Evolutionary conservation across 192 early-diverging fungal genomes (phyloP), one percentile per base, ranked within the genome.

Genomic region (Umbelopsis vinacea): DNA sequence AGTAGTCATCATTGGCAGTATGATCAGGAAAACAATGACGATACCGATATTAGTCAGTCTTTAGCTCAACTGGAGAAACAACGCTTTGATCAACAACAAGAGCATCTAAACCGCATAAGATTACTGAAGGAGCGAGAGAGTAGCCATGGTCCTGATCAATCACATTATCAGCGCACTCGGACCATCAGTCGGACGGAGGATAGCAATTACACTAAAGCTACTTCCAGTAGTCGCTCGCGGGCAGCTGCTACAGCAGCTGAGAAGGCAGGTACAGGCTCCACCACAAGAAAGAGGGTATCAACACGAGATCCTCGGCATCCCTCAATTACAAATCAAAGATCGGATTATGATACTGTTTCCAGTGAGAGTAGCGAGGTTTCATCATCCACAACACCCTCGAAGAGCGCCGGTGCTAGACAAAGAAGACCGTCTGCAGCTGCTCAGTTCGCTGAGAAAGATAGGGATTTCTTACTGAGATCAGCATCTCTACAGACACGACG

Each of bases 191-290:
- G 12, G n/a, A 35, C 57, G 0, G 57, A 63, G 19, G 57, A 38
- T 7, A 63, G 57, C 33, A 63, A 63, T 17, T 63, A 63, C 26
- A 63, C 57, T 14, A 63, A 17, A 63, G 57, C 57, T 33, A 63
- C 57, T 33, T 63, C 57, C 23, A 63, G 57, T 37, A 63, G 57
- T 26, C 26, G 57, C 2, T 63, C 57, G 12, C 57, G 57, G 15
- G 57, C 57, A 37, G 57, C 57, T 14, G 57, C 57, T 19, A 63
- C 57, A 7, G 57, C 57, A 14, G 57, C 57, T 8, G 57, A 63
- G 26, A 63, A 63, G 17, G 57, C 57, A 37, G n/a, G 33, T 19
- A 35, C 33, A 9, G 35, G 15, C 1, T 63, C 33, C 2, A 63
- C 29, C 33, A 37, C 57, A 15, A 22, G 57, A 33, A 63, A 37